Conservation (phyloP, 352 stramenopile genomes). For the Hyaloperonospora brassicae region DNA sequence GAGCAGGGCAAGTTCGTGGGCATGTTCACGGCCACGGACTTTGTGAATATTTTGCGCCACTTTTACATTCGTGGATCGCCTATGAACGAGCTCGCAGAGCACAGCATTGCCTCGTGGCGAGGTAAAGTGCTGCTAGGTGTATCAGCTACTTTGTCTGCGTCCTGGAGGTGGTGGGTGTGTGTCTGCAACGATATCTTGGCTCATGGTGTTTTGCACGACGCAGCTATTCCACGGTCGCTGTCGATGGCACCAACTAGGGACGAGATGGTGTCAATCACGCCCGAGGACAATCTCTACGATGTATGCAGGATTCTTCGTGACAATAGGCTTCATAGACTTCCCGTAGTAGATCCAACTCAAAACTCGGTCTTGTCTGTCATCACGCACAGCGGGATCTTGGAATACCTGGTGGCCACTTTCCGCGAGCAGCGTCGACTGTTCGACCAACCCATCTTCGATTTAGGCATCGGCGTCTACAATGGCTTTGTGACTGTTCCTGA, state of each 20-base stretch:
- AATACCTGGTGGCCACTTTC: slow-evolving; percentile 95
- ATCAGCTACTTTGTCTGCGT: no score
- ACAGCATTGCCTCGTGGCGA: slow-evolving; percentile 82
- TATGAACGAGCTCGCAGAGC: slow-evolving; percentile 82
- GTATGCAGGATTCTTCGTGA: slow-evolving; percentile 84
- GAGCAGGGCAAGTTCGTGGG: slow-evolving; percentile 92
- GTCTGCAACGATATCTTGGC: no score
- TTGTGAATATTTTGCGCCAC: slow-evolving; percentile 95
- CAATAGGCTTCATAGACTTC: slow-evolving; percentile 89
- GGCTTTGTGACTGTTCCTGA: slow-evolving; percentile 90
- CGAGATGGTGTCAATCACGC: slow-evolving; percentile 76
- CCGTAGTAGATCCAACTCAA: slow-evolving; percentile 90
- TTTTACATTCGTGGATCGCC: slow-evolving; percentile 89
- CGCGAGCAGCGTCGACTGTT: slow-evolving; percentile 94
- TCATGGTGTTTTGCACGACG: slow-evolving; percentile 12
- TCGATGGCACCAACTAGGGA: slow-evolving; percentile 57
- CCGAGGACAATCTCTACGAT: slow-evolving; percentile 86
- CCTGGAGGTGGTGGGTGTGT: no score
- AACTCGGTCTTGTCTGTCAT: slow-evolving; percentile 91
- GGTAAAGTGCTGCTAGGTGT: slow-evolving; percentile 11
- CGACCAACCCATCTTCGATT: slow-evolving; percentile 93
- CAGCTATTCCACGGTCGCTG: slow-evolving; percentile 81
- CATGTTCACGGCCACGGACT: slow-evolving; percentile 96
- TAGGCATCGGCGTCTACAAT: slow-evolving; percentile 92
- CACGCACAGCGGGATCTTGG: slow-evolving; percentile 90